Evolutionary conservation across 257 asterid genomes (phyloP).

Genomic region (Rauvolfia tetraphylla): DNA sequence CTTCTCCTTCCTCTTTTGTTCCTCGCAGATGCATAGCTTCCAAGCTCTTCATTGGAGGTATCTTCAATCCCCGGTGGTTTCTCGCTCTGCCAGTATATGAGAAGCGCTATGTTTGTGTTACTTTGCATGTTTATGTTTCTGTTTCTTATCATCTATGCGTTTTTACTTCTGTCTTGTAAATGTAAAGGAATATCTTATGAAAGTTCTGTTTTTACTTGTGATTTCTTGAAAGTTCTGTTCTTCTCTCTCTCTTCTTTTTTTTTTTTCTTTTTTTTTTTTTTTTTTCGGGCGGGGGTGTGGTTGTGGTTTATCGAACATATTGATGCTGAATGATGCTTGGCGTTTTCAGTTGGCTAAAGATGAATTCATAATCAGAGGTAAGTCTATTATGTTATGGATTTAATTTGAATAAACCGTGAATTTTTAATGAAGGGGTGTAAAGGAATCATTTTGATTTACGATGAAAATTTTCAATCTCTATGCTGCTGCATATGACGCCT

Average conservation of each 20-base stretch:
- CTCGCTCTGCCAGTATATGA: background rate
- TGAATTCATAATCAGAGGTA: background rate
- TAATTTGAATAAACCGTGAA: background rate
- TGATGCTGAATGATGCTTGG: background rate
- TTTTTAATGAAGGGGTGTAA: background rate
- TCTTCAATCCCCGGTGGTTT: background rate
- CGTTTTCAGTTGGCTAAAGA: background rate
- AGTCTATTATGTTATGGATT: background rate
- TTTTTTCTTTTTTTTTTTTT: too few relatives aligned
- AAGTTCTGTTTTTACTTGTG: too few relatives aligned
- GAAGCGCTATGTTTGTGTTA: background rate
- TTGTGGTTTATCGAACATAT: background rate
- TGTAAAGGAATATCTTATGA: background rate
- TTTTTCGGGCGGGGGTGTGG: too few relatives aligned
- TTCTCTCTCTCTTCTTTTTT: background rate
- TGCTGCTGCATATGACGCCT: background rate
- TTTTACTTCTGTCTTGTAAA: background rate
- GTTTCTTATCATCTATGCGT: background rate
- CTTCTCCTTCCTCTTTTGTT: conserved; percentile 33
- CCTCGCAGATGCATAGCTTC: conserved; percentile 73
- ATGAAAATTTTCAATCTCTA: background rate
- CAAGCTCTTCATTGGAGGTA: conserved; percentile 90
- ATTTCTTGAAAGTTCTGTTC: background rate
- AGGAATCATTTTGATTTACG: background rate
- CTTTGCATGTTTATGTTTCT: background rate